Evolutionary conservation across 208 protist species (phyloP).

Genomic region (Leishmania martiniquensis): DNA sequence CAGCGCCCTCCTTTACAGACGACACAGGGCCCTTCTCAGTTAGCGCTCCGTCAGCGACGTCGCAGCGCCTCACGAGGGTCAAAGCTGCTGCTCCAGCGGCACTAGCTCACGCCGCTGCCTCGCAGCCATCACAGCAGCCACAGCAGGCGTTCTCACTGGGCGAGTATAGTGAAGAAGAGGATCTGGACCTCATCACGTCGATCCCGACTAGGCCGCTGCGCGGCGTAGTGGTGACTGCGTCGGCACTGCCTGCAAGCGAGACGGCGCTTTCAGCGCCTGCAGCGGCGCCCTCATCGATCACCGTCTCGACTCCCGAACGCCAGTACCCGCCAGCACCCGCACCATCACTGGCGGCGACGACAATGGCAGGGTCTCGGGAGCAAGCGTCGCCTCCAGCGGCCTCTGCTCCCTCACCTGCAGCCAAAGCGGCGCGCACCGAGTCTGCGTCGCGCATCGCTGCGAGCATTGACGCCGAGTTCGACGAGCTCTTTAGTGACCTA

Average conservation of each 20-base stretch:
- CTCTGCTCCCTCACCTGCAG: neutral
- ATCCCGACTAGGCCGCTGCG: conserved; percentile 32
- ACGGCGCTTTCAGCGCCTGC: neutral
- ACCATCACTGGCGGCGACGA: neutral
- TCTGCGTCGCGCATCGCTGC: conserved; percentile 29
- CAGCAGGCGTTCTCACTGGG: conserved; percentile 55
- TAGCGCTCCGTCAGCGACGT: neutral
- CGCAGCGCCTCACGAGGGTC: conserved; percentile 37
- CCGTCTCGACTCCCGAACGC: neutral
- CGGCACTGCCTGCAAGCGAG: neutral
- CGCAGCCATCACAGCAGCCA: neutral
- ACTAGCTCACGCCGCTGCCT: neutral
- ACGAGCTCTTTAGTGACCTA: conserved; percentile 67
- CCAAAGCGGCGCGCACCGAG: neutral
- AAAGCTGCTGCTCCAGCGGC: conserved; percentile 12
- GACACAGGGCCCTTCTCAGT: neutral
- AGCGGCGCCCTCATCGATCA: neutral
- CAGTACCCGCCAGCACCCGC: neutral
- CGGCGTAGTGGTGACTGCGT: conserved; percentile 16
- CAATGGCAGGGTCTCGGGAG: neutral
- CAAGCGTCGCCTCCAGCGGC: conserved; percentile 1
- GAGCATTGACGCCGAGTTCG: conserved; percentile 71
- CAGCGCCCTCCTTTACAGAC: neutral
- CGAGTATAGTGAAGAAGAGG: conserved; percentile 64
- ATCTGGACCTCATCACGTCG: conserved; percentile 75